phyloP scores from a whole-genome alignment of 768 basidiomycete species.

The Calocybe gangraenosa region DNA sequence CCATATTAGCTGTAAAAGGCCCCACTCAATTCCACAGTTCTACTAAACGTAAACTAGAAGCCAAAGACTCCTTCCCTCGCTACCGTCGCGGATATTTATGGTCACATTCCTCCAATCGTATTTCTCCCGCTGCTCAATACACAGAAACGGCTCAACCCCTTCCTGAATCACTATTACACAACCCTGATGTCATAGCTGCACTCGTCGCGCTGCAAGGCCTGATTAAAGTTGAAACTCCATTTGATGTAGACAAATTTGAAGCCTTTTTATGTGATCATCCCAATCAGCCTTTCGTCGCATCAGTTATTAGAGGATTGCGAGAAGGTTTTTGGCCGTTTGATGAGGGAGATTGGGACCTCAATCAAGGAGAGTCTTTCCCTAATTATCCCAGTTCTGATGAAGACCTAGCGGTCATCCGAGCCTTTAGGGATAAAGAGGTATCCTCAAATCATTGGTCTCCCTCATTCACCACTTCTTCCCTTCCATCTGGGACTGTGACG shows the following conservation, averaged over 20 bases:
- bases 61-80: neutral
- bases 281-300: no score
- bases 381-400: constrained; percentile 12
- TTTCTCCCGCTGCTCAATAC: neutral
- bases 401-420: constrained; percentile 14
- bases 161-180: constrained; percentile 9
- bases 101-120: neutral
- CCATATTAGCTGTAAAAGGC: neutral
- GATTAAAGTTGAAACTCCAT: constrained; percentile 3
- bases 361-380: no score
- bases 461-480: no score
- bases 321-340: no score
- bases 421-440: no score
- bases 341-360: constrained; percentile 16
- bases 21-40: constrained; percentile 1
- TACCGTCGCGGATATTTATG: constrained; percentile 4
- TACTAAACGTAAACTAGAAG: neutral
- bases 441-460: no score
- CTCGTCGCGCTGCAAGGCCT: neutral
- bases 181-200: neutral
- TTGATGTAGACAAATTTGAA: constrained; percentile 6
- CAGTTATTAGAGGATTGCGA: no score
- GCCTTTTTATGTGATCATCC: constrained; percentile 20
- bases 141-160: constrained; percentile 13
- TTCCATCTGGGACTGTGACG: constrained; percentile 15